These are phyloP conservation scores for Parachaetomium inaequale DNA, from an alignment of 495 filamentous ascomycete genomes.

Conservation along the genomic window DNA sequence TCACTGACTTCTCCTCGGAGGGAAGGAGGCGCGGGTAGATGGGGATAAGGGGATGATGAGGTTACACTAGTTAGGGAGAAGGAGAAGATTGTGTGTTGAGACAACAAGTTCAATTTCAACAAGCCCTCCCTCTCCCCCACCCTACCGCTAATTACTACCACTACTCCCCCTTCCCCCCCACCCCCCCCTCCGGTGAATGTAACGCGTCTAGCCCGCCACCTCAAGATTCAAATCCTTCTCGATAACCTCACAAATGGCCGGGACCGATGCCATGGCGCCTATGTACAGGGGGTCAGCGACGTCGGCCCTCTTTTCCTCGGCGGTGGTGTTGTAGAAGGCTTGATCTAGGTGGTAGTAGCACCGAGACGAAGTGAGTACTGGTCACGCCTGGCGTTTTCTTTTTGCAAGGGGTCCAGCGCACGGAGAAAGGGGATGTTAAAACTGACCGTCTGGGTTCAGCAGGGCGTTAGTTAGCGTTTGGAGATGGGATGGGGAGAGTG, in stretches of 20 bases:
- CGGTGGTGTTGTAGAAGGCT: background rate
- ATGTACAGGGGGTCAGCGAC: slow-evolving; percentile 29
- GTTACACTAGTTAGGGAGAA: too few species aligned
- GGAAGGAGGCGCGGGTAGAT: too few species aligned
- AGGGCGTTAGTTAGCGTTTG: background rate
- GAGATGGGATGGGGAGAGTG: background rate
- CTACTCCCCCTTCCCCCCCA: background rate
- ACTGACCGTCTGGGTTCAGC: slow-evolving; percentile 17
- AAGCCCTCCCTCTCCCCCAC: too few species aligned
- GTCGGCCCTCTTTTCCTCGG: background rate
- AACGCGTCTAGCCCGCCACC: background rate
- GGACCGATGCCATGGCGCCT: slow-evolving; percentile 80
- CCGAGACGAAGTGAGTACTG: background rate
- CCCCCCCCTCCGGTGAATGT: too few species aligned
- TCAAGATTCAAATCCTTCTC: slow-evolving; percentile 44
- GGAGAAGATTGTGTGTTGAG: too few species aligned
- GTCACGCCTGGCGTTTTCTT: background rate
- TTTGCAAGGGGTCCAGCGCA: background rate
- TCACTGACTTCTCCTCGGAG: too few species aligned
- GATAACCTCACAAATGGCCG: slow-evolving; percentile 65
- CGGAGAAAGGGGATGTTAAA: background rate
- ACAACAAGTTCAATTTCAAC: too few species aligned
- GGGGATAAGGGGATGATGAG: too few species aligned
- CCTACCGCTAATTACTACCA: too few species aligned
- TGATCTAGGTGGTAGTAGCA: background rate